These are phyloP conservation scores for Lagenidium giganteum DNA, from an alignment of 352 stramenopile genomes.

Conservation along the genomic window DNA sequence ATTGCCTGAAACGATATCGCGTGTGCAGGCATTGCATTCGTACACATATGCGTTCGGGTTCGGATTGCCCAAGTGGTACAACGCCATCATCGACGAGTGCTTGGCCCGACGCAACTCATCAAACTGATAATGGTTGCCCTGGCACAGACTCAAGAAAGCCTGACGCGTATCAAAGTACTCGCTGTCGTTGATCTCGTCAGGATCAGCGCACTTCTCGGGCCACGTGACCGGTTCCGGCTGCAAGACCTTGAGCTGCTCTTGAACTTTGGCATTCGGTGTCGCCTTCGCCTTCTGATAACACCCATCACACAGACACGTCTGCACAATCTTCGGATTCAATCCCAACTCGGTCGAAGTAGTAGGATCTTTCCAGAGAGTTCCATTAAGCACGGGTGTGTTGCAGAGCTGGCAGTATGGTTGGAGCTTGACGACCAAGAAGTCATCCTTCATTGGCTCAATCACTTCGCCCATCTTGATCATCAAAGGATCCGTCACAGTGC, in stretches of 20 bases:
- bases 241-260: slow-evolving; percentile 40
- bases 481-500: slow-evolving; percentile 65
- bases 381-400: slow-evolving; percentile 70
- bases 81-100: slow-evolving; percentile 99
- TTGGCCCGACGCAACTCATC: slow-evolving; percentile 97
- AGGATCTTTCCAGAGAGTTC: slow-evolving; percentile 55
- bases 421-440: slow-evolving; percentile 86
- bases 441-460: slow-evolving; percentile 88
- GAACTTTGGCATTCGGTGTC: slow-evolving; percentile 32
- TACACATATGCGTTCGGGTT: slow-evolving; percentile 86
- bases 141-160: slow-evolving; percentile 96
- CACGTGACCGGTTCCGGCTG: slow-evolving; percentile 50
- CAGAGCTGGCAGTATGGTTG: slow-evolving; percentile 79
- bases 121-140: slow-evolving; percentile 99
- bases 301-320: slow-evolving; percentile 69
- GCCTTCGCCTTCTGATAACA: slow-evolving; percentile 72
- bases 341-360: slow-evolving; percentile 22
- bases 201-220: slow-evolving; percentile 71
- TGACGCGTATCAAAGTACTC: slow-evolving; percentile 96
- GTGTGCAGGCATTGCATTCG: slow-evolving; percentile 81
- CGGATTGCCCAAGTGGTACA: slow-evolving; percentile 98
- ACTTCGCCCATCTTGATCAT: slow-evolving; percentile 86
- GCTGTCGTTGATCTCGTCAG: slow-evolving; percentile 81
- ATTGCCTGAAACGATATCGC: slow-evolving; percentile 78
- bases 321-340: slow-evolving; percentile 54